Evolutionary conservation across 495 filamentous ascomycete genomes (phyloP).

Genomic region (Aspergillus heteromorphus): DNA sequence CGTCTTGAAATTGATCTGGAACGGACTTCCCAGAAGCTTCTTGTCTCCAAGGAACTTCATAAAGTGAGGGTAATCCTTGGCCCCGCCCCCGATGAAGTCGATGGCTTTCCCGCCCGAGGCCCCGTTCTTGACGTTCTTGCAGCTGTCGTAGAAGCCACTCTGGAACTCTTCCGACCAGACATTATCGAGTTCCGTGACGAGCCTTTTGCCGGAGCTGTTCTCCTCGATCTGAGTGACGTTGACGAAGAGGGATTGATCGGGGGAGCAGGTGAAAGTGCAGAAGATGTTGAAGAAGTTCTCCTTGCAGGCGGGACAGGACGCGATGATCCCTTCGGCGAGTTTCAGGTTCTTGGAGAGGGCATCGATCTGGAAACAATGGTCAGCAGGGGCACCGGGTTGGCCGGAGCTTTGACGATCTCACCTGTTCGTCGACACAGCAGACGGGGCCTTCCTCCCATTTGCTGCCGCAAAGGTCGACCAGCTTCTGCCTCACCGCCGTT

Average conservation of each 20-base stretch:
- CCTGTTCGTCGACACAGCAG: constrained; percentile 81
- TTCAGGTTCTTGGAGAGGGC: constrained; percentile 73
- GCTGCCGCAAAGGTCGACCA: constrained; percentile 79
- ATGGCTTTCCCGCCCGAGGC: constrained; percentile 88
- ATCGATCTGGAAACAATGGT: constrained; percentile 52
- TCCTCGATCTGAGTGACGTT: constrained; percentile 77
- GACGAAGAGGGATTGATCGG: constrained; percentile 90
- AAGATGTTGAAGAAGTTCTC: constrained; percentile 97
- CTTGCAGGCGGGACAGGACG: constrained; percentile 90
- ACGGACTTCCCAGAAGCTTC: constrained; percentile 83
- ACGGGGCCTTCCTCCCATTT: constrained; percentile 79
- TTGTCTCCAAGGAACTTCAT: constrained; percentile 89
- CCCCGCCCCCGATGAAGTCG: constrained; percentile 90
- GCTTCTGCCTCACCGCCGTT: constrained; percentile 59
- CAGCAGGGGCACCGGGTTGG: neutral
- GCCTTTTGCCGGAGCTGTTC: constrained; percentile 57
- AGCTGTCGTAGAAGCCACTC: constrained; percentile 88
- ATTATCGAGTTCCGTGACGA: constrained; percentile 86
- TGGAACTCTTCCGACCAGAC: constrained; percentile 84
- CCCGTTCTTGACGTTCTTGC: constrained; percentile 97
- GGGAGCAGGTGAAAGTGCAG: constrained; percentile 95
- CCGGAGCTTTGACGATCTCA: constrained; percentile 25
- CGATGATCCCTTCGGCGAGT: constrained; percentile 81
- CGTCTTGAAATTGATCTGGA: constrained; percentile 89
- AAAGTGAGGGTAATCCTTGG: constrained; percentile 80